These are phyloP conservation scores for Phymatotrichopsis omnivora DNA, from an alignment of 2,329 filamentous ascomycete genomes.

Conservation along the genomic window DNA sequence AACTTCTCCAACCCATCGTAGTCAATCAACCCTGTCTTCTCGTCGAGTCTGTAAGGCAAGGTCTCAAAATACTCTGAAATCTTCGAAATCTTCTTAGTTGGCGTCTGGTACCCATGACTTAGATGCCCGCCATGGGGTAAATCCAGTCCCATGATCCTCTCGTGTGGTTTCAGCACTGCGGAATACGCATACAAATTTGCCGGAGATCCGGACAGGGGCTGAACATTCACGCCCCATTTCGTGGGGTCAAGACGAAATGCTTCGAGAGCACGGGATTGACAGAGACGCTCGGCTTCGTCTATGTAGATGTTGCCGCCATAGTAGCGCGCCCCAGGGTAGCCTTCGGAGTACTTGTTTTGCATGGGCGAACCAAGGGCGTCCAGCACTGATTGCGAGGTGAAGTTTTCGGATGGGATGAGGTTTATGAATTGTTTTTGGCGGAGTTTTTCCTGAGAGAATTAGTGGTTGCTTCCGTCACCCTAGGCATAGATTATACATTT, in stretches of 20 bases:
- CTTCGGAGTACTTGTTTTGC: slow-evolving; percentile 98
- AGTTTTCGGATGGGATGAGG: slow-evolving; percentile 90
- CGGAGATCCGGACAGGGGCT: slow-evolving; percentile 49
- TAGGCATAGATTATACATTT: slow-evolving; percentile 48
- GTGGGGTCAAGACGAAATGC: slow-evolving; percentile 73
- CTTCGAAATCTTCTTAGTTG: slow-evolving; percentile 90
- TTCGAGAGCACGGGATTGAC: slow-evolving; percentile 80
- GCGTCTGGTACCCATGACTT: slow-evolving; percentile 94
- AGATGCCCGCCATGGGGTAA: slow-evolving; percentile 93
- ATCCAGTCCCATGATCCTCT: slow-evolving; percentile 93
- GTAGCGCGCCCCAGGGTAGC: slow-evolving; percentile 91
- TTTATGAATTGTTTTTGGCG: slow-evolving; percentile 98
- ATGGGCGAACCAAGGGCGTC: slow-evolving; percentile 88
- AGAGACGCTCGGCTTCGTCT: slow-evolving; percentile 77
- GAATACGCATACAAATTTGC: slow-evolving; percentile 80
- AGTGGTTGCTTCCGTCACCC: slow-evolving; percentile 1
- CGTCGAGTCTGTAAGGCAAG: slow-evolving; percentile 83
- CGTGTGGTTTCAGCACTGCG: slow-evolving; percentile 81
- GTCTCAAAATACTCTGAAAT: slow-evolving; percentile 99
- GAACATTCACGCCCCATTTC: slow-evolving; percentile 96
- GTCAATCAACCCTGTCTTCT: slow-evolving; percentile 85
- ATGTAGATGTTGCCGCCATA: slow-evolving; percentile 97
- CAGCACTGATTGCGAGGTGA: slow-evolving; percentile 83
- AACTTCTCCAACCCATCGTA: slow-evolving; percentile 84
- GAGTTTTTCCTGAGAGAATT: slow-evolving; percentile 63